A percentile compares a stretch with the other conserved stretches of the same genome.
phyloP scores from a whole-genome alignment of 2,329 filamentous ascomycete genomes.

The Paecilomyces variotii region DNA sequence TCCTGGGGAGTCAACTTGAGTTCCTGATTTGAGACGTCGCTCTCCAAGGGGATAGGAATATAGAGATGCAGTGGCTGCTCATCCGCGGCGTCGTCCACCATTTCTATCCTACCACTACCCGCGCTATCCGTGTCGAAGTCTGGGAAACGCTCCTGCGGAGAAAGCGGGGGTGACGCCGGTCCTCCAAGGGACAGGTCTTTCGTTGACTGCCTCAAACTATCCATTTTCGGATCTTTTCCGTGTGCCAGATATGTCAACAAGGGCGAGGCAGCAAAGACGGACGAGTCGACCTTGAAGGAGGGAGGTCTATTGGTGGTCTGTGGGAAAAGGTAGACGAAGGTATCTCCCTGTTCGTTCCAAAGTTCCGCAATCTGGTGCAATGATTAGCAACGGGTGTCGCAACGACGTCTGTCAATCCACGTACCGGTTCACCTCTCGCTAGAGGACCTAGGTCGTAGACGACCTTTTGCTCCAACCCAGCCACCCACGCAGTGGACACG shows the following conservation, averaged over 20 bases:
- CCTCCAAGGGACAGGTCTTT: slow-evolving; percentile 22
- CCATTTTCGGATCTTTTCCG: slow-evolving; percentile 42
- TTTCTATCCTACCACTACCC: slow-evolving; percentile 40
- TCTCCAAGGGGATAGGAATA: slow-evolving; percentile 49
- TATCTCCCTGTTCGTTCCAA: slow-evolving; percentile 57
- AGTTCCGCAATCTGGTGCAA: slow-evolving; percentile 45
- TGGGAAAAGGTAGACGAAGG: slow-evolving; percentile 55
- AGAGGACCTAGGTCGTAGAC: slow-evolving; percentile 48
- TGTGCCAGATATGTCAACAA: slow-evolving; percentile 49
- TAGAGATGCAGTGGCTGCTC: slow-evolving; percentile 48
- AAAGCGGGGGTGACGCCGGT: slow-evolving; percentile 22
- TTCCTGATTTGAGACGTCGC: slow-evolving; percentile 35
- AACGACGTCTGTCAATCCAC: slow-evolving; percentile 10
- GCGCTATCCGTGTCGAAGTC: slow-evolving; percentile 35
- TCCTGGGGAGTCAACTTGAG: slow-evolving; percentile 38
- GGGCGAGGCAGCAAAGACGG: slow-evolving; percentile 50
- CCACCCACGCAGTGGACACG: slow-evolving; percentile 47
- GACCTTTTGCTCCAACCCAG: slow-evolving; percentile 49
- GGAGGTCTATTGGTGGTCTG: slow-evolving; percentile 47
- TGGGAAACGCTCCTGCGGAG: slow-evolving; percentile 21
- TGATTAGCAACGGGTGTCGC: slow-evolving; percentile 3
- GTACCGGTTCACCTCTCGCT: slow-evolving; percentile 44
- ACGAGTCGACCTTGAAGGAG: slow-evolving; percentile 55
- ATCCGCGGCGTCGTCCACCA: slow-evolving; percentile 37
- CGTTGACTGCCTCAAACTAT: slow-evolving; percentile 21